These are phyloP conservation scores for Prototheca stagnorum DNA, from an alignment of 163 green algal genomes.

Conservation along the genomic window DNA sequence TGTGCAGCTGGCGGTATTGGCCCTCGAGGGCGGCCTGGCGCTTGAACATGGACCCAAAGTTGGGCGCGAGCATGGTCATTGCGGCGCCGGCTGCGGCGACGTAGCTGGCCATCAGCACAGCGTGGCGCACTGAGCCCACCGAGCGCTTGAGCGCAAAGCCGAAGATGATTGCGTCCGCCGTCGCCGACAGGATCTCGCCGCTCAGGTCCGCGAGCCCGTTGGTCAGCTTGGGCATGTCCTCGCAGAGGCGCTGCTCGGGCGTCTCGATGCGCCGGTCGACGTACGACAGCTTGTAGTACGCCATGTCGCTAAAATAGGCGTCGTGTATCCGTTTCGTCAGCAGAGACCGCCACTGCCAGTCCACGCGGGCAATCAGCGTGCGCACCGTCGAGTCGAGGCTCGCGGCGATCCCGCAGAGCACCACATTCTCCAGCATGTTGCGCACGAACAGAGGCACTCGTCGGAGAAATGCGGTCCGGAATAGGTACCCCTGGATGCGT, in stretches of 20 bases:
- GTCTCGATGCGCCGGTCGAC: conserved; percentile 43
- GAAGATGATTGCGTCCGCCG: conserved; percentile 50
- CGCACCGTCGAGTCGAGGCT: conserved; percentile 38
- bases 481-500: conserved; percentile 54
- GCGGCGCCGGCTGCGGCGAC: conserved; percentile 33
- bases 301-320: conserved; percentile 51
- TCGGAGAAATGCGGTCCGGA: conserved; percentile 50
- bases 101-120: conserved; percentile 42
- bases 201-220: conserved; percentile 33
- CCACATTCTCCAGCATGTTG: conserved; percentile 49
- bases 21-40: conserved; percentile 39
- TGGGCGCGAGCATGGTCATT: conserved; percentile 31
- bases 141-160: conserved; percentile 38
- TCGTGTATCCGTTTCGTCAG: conserved; percentile 42
- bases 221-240: conserved; percentile 54
- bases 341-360: conserved; percentile 35
- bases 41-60: conserved; percentile 49
- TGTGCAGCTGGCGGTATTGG: conserved; percentile 23
- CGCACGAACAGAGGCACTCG: conserved; percentile 47
- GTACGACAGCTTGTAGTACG: conserved; percentile 64
- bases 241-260: conserved; percentile 54
- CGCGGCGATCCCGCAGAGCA: conserved; percentile 37
- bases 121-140: conserved; percentile 47
- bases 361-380: conserved; percentile 20
- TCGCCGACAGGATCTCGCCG: conserved; percentile 28